Percentiles rank a stretch among this genome's conserved stretches.
Evolutionary conservation across 2,329 filamentous ascomycete species (phyloP).

Genomic region (Pseudocercospora cruenta): DNA sequence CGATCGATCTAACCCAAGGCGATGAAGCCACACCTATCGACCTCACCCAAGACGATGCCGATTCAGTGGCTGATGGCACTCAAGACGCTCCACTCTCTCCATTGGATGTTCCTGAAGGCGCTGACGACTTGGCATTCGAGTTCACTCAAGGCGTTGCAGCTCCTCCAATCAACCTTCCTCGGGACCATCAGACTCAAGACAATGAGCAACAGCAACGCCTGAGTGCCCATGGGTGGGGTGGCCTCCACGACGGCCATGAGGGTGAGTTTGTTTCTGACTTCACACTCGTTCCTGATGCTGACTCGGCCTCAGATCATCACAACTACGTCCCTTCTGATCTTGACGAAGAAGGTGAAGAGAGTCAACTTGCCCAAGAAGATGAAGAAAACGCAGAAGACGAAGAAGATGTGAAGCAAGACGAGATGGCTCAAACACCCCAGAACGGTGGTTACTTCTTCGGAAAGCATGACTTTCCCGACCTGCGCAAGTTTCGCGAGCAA

Average conservation of each 20-base stretch:
- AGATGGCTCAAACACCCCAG: background rate
- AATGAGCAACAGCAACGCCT: too few relatives aligned
- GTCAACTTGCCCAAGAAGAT: too few relatives aligned
- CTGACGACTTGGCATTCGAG: too few relatives aligned
- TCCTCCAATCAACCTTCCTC: too few relatives aligned
- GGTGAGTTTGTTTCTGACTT: background rate
- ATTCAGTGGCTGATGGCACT: too few relatives aligned
- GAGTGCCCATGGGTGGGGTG: background rate
- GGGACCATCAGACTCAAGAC: too few relatives aligned
- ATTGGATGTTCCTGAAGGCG: too few relatives aligned
- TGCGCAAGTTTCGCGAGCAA: background rate
- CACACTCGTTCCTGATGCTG: background rate
- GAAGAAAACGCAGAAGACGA: too few relatives aligned
- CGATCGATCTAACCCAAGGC: background rate
- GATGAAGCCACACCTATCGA: background rate
- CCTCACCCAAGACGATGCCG: background rate
- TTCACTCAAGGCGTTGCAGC: too few relatives aligned
- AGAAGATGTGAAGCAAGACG: too few relatives aligned
- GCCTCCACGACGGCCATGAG: background rate
- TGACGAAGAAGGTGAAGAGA: background rate
- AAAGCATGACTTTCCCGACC: background rate
- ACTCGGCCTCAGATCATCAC: background rate
- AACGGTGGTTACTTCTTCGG: background rate
- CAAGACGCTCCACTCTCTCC: too few relatives aligned
- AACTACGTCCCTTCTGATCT: background rate